phyloP scores from a whole-genome alignment of 257 asterid species.

The Solanum peruvianum region DNA sequence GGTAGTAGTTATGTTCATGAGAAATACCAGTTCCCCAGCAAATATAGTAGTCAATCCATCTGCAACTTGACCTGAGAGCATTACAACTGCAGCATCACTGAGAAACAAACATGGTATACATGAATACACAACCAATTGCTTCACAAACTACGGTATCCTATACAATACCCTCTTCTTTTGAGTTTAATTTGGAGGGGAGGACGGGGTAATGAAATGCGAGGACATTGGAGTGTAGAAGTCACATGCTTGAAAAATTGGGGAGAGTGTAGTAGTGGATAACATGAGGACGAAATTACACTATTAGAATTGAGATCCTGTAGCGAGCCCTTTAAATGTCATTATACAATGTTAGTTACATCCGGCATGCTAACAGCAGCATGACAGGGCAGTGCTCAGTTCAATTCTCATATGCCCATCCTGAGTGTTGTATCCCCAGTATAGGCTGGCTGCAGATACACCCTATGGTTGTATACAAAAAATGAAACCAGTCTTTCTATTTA shows the following conservation, averaged over 20 bases:
- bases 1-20: neutral
- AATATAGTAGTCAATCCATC: conserved; percentile 78
- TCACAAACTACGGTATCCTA: neutral
- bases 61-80: conserved; percentile 94
- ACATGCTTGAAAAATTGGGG: neutral
- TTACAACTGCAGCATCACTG: conserved; percentile 83
- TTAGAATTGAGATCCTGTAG: neutral
- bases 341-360: neutral
- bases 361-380: neutral
- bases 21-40: conserved; percentile 83
- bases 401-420: neutral
- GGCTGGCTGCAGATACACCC: neutral
- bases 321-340: neutral
- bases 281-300: neutral
- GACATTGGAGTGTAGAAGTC: neutral
- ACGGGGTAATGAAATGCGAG: neutral
- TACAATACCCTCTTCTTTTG: neutral
- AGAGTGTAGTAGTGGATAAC: neutral
- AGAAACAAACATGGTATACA: conserved; percentile 11
- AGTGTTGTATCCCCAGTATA: neutral
- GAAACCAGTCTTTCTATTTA: neutral
- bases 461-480: neutral
- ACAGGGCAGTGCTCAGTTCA: neutral
- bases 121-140: neutral
- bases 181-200: neutral